A percentile compares a stretch with the other conserved stretches of the same genome.
Evolutionary conservation across 139 green algal species (phyloP).

Genomic region (Picochlorum sp.): DNA sequence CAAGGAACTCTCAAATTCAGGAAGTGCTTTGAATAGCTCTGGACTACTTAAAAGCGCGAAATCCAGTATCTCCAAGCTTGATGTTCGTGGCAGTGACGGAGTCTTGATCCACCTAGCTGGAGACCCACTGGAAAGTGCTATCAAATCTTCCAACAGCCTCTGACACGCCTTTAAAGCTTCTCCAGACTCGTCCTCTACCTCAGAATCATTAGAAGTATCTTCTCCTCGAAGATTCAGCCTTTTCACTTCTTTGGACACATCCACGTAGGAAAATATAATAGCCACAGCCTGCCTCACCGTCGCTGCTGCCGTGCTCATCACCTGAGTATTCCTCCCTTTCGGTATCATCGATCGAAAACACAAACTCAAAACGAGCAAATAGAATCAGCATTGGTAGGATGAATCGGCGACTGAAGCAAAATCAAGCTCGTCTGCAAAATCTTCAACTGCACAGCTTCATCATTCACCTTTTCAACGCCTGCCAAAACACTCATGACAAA

Average conservation of each 20-base stretch:
- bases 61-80: conserved; percentile 72
- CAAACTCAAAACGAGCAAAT: conserved; percentile 51
- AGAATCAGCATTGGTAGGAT: conserved; percentile 42
- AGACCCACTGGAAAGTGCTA: conserved; percentile 34
- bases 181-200: neutral
- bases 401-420: conserved; percentile 61
- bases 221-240: neutral
- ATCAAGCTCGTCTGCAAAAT: conserved; percentile 72
- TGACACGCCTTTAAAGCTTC: conserved; percentile 29
- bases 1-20: conserved; percentile 22
- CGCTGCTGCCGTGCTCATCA: conserved; percentile 61
- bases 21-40: conserved; percentile 38
- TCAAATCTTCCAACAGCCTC: conserved; percentile 55
- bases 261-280: conserved; percentile 64
- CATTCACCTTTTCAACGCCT: conserved; percentile 44
- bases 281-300: conserved; percentile 74
- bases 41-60: conserved; percentile 58
- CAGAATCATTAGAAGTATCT: neutral
- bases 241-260: conserved; percentile 16
- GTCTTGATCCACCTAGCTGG: conserved; percentile 43
- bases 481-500: conserved; percentile 19
- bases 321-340: conserved; percentile 41
- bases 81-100: conserved; percentile 42
- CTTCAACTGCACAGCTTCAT: conserved; percentile 77
- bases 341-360: conserved; percentile 43